Evolutionary conservation across 257 asterid genomes (phyloP).

Genomic region (Solanum etuberosum): DNA sequence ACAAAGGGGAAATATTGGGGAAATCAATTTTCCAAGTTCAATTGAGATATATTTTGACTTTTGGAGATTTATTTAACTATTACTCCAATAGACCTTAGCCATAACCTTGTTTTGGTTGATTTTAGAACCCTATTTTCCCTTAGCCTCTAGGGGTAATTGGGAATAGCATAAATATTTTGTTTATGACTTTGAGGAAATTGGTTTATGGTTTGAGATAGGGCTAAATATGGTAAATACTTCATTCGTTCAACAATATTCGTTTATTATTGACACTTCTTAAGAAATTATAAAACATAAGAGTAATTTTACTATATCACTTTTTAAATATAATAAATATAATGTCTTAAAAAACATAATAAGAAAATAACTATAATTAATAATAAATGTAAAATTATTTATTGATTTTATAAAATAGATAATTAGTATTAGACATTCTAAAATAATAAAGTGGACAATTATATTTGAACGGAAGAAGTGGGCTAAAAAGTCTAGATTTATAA

Average conservation of each 20-base stretch:
- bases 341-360: rapidly evolving
- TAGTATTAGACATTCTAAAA: rapidly evolving
- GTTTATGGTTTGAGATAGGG: neutral
- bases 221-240: neutral
- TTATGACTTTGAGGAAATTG: neutral
- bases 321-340: too few species aligned
- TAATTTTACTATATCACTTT: rapidly evolving
- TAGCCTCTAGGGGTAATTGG: neutral
- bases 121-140: neutral
- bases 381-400: too few species aligned
- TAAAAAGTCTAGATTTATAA: neutral
- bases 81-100: neutral
- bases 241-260: too few species aligned
- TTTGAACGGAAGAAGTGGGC: rapidly evolving
- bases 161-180: neutral
- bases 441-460: rapidly evolving
- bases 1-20: neutral
- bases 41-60: neutral
- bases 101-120: neutral
- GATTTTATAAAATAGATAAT: too few species aligned
- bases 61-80: neutral
- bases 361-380: too few species aligned
- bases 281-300: too few species aligned
- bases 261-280: too few species aligned
- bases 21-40: neutral